Conservation (phyloP, 306 rosid species). For the Sphenostylis stenocarpa region DNA sequence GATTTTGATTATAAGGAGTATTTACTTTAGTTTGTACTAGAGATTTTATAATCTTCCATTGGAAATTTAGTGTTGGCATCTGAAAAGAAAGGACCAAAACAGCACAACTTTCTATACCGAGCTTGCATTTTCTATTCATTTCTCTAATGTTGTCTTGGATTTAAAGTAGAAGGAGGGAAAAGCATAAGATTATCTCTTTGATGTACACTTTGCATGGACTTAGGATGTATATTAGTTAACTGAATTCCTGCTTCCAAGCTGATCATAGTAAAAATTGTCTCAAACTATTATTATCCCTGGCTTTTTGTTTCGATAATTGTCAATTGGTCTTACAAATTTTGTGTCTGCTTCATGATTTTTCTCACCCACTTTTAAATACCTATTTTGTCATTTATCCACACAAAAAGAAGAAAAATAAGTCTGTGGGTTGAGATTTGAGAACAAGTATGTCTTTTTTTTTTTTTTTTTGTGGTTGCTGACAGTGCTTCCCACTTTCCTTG, state of each 20-base stretch:
- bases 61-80: background rate
- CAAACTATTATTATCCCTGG: background rate
- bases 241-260: background rate
- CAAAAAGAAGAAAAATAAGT: background rate
- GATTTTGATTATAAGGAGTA: background rate
- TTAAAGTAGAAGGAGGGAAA: conserved; percentile 6
- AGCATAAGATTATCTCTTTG: conserved; percentile 10
- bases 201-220: conserved; percentile 2
- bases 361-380: background rate
- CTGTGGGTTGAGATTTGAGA: background rate
- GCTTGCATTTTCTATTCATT: too few species aligned
- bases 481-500: background rate
- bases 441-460: background rate
- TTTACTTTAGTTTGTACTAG: background rate
- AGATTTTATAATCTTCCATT: background rate
- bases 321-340: background rate
- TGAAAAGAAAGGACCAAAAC: background rate
- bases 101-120: too few species aligned
- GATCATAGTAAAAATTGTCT: background rate
- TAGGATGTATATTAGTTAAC: conserved; percentile 6
- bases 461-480: background rate
- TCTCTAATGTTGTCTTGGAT: background rate
- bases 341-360: background rate
- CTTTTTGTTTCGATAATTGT: background rate
- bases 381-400: background rate